phyloP scores from a whole-genome alignment of 164 flowering plant species.

The Liriodendron chinense region DNA sequence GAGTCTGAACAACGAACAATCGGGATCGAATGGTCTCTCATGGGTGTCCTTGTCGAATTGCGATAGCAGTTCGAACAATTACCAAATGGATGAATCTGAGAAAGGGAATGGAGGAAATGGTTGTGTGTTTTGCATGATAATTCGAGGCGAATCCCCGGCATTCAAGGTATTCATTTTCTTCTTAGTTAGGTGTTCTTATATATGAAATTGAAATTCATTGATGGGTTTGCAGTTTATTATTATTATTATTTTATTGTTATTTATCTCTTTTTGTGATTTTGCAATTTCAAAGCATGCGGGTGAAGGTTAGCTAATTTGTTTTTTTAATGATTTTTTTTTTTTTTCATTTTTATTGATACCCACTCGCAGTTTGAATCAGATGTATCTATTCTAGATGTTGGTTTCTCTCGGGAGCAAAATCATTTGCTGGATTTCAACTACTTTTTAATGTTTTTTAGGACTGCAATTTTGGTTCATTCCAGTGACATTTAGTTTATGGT shows the following conservation, averaged over 20 bases:
- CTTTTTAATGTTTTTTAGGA: neutral
- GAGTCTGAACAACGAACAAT: neutral
- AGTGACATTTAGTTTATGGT: neutral
- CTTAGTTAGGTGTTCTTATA: neutral
- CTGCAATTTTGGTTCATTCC: neutral
- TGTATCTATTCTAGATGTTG: neutral
- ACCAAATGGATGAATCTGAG: neutral
- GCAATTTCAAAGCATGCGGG: too few species aligned
- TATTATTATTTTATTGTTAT: too few species aligned
- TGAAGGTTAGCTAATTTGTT: too few species aligned
- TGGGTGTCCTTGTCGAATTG: neutral
- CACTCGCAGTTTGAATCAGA: neutral
- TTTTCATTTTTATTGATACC: neutral
- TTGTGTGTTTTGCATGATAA: slow-evolving; percentile 77
- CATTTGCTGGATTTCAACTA: neutral
- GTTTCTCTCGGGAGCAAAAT: neutral
- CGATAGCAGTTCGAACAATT: neutral
- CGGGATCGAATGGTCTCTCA: slow-evolving; percentile 1
- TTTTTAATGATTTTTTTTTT: neutral
- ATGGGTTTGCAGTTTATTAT: too few species aligned
- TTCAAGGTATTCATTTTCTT: slow-evolving; percentile 44
- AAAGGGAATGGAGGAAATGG: slow-evolving; percentile 18
- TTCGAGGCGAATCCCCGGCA: slow-evolving; percentile 68
- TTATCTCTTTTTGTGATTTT: neutral
- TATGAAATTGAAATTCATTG: neutral